Evolutionary conservation across 768 basidiomycete species (phyloP).

Genomic region (Grammothele lineata): DNA sequence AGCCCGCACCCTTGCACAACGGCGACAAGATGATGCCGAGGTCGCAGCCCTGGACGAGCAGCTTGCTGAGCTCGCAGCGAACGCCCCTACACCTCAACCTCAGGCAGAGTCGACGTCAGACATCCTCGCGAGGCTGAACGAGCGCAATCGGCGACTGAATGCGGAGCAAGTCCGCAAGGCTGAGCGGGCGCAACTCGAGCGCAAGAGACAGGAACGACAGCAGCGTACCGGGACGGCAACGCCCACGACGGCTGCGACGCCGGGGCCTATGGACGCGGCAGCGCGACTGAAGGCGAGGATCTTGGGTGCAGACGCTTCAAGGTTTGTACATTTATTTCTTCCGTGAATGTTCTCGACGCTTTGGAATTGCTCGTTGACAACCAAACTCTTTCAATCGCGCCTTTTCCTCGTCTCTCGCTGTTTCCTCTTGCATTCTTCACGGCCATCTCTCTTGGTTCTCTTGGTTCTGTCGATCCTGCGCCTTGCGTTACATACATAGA

Average conservation of each 20-base stretch:
- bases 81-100: conserved; percentile 8
- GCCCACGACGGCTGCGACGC: conserved; percentile 25
- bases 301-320: conserved; percentile 45
- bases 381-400: not conserved
- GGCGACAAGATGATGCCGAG: conserved; percentile 67
- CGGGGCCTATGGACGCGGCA: conserved; percentile 47
- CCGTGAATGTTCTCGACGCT: conserved; percentile 5
- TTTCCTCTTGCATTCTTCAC: not conserved
- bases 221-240: conserved; percentile 37
- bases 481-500: conserved; percentile 16
- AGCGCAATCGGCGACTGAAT: conserved; percentile 85
- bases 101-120: conserved; percentile 33
- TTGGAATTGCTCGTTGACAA: conserved; percentile 15
- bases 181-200: conserved; percentile 65
- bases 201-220: conserved; percentile 67
- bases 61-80: conserved; percentile 48
- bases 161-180: conserved; percentile 74
- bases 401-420: not conserved
- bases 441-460: too few relatives aligned
- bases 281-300: conserved; percentile 64
- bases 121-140: conserved; percentile 76
- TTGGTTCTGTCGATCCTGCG: too few relatives aligned
- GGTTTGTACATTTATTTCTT: conserved; percentile 40
- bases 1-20: conserved; percentile 67
- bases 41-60: conserved; percentile 58